Percentiles rank a stretch among this genome's conserved stretches.
Conservation (phyloP, 345 rosid species). For the Linum trigynum region DNA sequence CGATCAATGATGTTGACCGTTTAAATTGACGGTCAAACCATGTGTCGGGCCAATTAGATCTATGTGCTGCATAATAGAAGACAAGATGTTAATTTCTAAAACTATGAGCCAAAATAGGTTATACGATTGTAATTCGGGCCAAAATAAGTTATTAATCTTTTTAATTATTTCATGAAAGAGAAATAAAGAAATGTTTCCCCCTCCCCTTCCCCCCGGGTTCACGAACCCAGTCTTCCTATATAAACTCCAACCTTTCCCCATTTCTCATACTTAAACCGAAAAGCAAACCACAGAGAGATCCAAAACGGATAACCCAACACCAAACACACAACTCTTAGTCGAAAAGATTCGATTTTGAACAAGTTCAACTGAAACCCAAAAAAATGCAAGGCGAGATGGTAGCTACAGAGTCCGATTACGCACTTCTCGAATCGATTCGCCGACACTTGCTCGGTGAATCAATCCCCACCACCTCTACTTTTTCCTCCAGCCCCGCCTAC, state of each 20-base stretch:
- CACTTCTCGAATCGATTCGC: slow-evolving; percentile 44
- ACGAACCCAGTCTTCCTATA: slow-evolving; percentile 31
- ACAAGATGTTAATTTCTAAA: too few species aligned
- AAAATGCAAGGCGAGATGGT: slow-evolving; percentile 34
- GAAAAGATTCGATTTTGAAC: not conserved
- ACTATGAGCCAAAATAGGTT: too few species aligned
- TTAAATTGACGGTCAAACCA: too few species aligned
- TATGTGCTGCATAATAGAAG: too few species aligned
- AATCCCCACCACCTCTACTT: slow-evolving; percentile 11
- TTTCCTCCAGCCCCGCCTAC: slow-evolving; percentile 21
- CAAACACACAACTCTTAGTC: not conserved
- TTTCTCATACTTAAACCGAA: not conserved
- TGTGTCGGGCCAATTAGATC: too few species aligned
- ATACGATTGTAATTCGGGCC: too few species aligned
- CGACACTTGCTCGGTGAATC: slow-evolving; percentile 46
- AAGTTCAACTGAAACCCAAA: not conserved
- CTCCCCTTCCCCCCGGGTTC: slow-evolving; percentile 4
- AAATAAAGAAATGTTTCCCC: not conserved
- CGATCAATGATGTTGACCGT: too few species aligned
- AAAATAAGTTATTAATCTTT: too few species aligned
- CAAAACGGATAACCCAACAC: too few species aligned
- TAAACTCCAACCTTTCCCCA: not conserved
- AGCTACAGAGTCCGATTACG: slow-evolving; percentile 35
- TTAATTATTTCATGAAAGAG: too few species aligned
- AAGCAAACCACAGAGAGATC: not conserved